phyloP scores from a whole-genome alignment of 2,329 filamentous ascomycete genomes.

The Fusarium lateritium region DNA sequence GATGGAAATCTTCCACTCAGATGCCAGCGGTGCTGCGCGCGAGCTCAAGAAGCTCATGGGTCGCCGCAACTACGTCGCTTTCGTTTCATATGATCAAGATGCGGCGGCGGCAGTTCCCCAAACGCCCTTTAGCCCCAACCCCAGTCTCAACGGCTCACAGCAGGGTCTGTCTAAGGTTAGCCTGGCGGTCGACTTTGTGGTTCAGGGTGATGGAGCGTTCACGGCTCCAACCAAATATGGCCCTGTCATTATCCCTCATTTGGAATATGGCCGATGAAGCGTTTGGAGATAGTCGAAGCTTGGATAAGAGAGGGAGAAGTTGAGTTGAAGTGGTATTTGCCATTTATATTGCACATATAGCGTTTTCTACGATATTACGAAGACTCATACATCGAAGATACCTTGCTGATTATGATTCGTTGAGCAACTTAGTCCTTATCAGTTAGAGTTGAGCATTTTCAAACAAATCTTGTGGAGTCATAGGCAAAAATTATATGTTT shows the following conservation, averaged over 20 bases:
- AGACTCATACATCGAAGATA: constrained; percentile 45
- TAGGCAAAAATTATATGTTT: constrained; percentile 26
- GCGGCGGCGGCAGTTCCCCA: constrained; percentile 64
- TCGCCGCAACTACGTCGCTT: constrained; percentile 90
- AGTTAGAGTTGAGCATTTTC: background rate
- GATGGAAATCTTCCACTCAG: constrained; percentile 99
- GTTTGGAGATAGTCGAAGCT: background rate
- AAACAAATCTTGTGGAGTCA: background rate
- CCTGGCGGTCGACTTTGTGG: constrained; percentile 95
- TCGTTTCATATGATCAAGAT: constrained; percentile 95
- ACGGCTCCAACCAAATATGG: constrained; percentile 93
- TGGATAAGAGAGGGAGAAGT: constrained; percentile 4
- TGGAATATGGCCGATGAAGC: constrained; percentile 75
- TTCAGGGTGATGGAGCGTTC: constrained; percentile 90
- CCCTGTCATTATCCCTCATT: constrained; percentile 91
- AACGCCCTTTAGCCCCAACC: constrained; percentile 56
- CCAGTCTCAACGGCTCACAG: constrained; percentile 54
- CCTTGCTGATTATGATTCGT: constrained; percentile 32
- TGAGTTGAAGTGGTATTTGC: constrained; percentile 10
- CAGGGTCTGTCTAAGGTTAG: constrained; percentile 77
- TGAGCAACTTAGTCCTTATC: background rate
- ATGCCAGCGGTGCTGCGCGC: constrained; percentile 85
- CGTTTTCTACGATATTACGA: constrained; percentile 40
- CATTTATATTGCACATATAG: constrained; percentile 35
- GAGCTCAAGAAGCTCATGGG: constrained; percentile 96